These are phyloP conservation scores for Diplodia scrobiculata DNA, from an alignment of 2,329 filamentous ascomycete genomes.

Conservation along the genomic window DNA sequence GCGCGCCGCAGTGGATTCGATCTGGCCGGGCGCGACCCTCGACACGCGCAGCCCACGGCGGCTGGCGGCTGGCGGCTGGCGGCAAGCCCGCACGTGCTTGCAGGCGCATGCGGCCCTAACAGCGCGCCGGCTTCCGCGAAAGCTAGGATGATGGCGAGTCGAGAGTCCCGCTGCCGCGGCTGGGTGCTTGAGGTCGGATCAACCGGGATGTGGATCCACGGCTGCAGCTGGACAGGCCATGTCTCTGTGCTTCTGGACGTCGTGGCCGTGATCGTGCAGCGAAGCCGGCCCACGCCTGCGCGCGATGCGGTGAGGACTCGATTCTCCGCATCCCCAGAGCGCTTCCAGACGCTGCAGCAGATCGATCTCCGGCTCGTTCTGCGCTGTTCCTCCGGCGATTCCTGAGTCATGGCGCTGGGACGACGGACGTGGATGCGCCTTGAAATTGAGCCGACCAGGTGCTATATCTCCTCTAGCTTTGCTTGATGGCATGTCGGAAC, in stretches of 20 bases:
- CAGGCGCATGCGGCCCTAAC: constrained; percentile 15
- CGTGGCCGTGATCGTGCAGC: constrained; percentile 21
- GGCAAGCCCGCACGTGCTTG: constrained; percentile 20
- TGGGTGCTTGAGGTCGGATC: constrained; percentile 22
- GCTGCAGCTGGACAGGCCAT: constrained; percentile 15
- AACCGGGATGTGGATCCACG: constrained; percentile 25
- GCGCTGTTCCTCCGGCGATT: not conserved
- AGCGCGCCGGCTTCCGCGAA: constrained; percentile 22
- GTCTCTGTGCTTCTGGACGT: constrained; percentile 19
- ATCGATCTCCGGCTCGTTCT: constrained; percentile 2
- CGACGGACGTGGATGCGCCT: constrained; percentile 24
- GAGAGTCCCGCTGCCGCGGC: constrained; percentile 11
- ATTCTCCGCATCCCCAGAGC: constrained; percentile 23
- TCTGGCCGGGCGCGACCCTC: not conserved
- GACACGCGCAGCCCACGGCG: not conserved
- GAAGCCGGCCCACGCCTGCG: constrained; percentile 58
- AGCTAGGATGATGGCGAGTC: constrained; percentile 20
- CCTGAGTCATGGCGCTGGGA: constrained; percentile 20
- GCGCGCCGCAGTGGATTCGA: too few relatives aligned
- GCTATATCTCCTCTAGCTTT: constrained; percentile 15
- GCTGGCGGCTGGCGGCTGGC: not conserved
- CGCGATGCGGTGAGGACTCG: constrained; percentile 69
- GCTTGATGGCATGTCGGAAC: constrained; percentile 17
- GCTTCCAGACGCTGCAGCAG: not conserved
- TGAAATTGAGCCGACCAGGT: constrained; percentile 25